A percentile compares a stretch with the other conserved stretches of the same genome.
phyloP scores from a whole-genome alignment of 129 eudicot genomes.

The Escallonia herrerae region DNA sequence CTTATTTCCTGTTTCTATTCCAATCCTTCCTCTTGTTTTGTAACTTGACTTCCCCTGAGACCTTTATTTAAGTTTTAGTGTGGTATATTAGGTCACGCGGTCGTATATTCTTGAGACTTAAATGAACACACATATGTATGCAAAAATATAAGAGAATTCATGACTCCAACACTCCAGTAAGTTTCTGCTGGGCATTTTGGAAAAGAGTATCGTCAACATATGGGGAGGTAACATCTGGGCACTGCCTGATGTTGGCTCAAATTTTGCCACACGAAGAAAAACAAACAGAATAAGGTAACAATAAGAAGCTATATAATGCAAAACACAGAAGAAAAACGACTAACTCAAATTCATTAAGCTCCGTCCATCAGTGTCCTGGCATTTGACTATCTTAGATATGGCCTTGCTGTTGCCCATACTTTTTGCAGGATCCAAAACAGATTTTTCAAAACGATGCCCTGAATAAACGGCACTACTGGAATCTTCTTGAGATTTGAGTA shows the following conservation, averaged over 20 bases:
- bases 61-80: no score
- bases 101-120: no score
- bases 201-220: background rate
- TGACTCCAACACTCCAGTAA: background rate
- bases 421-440: background rate
- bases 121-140: no score
- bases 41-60: no score
- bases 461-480: background rate
- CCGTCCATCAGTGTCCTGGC: conserved; percentile 3
- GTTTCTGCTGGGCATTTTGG: background rate
- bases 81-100: no score
- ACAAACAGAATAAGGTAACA: background rate
- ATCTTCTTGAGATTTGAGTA: background rate
- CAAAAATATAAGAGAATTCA: background rate
- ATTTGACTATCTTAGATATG: background rate
- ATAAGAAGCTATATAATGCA: background rate
- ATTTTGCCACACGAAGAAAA: background rate
- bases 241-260: background rate
- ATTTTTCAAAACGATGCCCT: background rate
- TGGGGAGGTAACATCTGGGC: background rate
- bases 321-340: conserved; percentile 13
- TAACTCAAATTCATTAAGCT: conserved; percentile 13
- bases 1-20: no score
- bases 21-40: no score
- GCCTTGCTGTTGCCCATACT: background rate